phyloP scores from a whole-genome alignment of 108 stramenopile species.

The Conticribra weissflogii region DNA sequence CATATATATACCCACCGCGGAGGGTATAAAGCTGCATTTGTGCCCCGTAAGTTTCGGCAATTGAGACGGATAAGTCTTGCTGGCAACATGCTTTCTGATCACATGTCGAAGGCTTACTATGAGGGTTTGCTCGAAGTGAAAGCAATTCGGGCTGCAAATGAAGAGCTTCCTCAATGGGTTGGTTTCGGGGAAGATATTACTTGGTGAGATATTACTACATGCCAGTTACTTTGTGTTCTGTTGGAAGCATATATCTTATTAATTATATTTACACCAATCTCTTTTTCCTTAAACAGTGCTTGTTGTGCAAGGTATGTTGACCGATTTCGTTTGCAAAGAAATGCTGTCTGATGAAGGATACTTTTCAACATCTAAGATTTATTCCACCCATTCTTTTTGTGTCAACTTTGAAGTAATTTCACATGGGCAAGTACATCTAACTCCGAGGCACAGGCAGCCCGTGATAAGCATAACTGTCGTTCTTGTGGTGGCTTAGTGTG shows the following conservation, averaged over 20 bases:
- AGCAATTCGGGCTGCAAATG: slow-evolving; percentile 67
- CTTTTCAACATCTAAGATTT: no score
- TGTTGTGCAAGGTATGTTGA: slow-evolving; percentile 94
- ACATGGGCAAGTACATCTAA: slow-evolving; percentile 94
- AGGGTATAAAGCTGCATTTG: slow-evolving; percentile 81
- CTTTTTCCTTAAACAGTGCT: no score
- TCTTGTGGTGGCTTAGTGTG: slow-evolving; percentile 95
- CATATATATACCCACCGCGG: slow-evolving; percentile 93
- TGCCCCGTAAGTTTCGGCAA: slow-evolving; percentile 79
- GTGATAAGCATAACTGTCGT: slow-evolving; percentile 97
- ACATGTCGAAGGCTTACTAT: slow-evolving; percentile 82
- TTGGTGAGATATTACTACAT: slow-evolving; percentile 42
- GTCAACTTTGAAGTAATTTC: no score
- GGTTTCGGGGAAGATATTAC: slow-evolving; percentile 87
- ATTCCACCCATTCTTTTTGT: no score
- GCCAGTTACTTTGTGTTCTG: no score
- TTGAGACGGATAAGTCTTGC: slow-evolving; percentile 84
- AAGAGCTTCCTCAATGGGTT: slow-evolving; percentile 88
- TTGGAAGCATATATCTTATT: no score
- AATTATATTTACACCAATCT: no score
- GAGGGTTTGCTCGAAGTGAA: slow-evolving; percentile 89
- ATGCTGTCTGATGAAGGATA: no score
- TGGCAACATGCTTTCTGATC: slow-evolving; percentile 92
- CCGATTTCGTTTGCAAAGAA: no score
- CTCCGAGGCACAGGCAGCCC: slow-evolving; percentile 87